Base-by-base conservation (phyloP, 169 alveolate species). In the Babesia gibsoni region DNA sequence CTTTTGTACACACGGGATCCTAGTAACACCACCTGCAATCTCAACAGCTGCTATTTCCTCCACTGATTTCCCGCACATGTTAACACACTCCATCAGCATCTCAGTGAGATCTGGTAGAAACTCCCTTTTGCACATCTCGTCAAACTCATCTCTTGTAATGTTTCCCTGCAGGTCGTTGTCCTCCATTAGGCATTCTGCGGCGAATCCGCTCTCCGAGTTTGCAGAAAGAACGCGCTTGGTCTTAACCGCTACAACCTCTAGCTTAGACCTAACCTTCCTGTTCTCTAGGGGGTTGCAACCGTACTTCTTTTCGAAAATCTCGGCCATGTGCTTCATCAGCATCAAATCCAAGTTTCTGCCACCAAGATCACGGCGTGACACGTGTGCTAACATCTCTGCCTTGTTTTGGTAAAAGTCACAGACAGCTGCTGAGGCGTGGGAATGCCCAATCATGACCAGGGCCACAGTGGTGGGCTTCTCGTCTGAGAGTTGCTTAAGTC, bases 21-120 rank as follows among this genome's bases (percentile, higher is more conserved):
- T 91, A 0, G 98, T 92, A 5, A 96, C 93, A 59, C 99, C 99
- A 45, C 99, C 99, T 36, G 95, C 92, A 65, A 97, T 91, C 85
- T 97, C 99, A 23, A 96, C 96, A 39, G 93, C 78, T 52, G 92
- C 91, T 9, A 93, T 78, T 14, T 89, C 86, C 42, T 84, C 96
- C 23, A 78, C 65, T 23, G 92, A 65, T 7, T 83, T 43, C 49
- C 91, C 89, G 43, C 84, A 82, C 45, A 74, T 74, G 53, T 80
- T 85, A 29, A 87, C 48, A 29, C 89, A 88, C 30, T 75, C 78
- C 50, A 68, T 74, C 49, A 83, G 64, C 73, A 94, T 69, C 12
- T 59, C 72, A 29, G 84, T 46, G 65, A 79, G 74, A 61, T 93
- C 74, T 49, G 92, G 79, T 16, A 84, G 87, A 33, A 93, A 79